Base-by-base conservation (phyloP, 345 rosid genomes). In the Geranium brycei region DNA sequence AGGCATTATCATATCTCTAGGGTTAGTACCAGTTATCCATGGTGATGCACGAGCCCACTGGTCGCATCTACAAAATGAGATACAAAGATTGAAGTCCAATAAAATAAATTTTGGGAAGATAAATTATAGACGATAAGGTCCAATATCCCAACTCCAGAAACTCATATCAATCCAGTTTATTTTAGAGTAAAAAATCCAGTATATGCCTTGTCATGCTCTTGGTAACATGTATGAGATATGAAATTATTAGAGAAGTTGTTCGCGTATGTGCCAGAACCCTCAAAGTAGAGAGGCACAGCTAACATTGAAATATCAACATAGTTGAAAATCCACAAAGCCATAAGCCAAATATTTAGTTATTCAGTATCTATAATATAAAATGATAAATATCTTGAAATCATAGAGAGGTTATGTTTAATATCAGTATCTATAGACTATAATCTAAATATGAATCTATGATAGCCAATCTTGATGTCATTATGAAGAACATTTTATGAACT, bases 21-120 rank as follows among this genome's bases (percentile, higher is more conserved):
- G 99, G 72, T 93, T 88, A 62, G 60, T 64, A 74, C 82, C 89
- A 73, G 60, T 69, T 71, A 83, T 64, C 97, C 99, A 93, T 60
- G 99, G 99, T 71, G 95, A 90, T 60, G 97, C 97, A 51, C 61
- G 72, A 62, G 72, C 78, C 97, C 97, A 90, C 61, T 93, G 90
- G 64, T 62, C 69, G 73, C 67, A 83, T 77, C 97, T 90, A 69
- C 66, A 67, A 64, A 69, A 67, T 19, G 73, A n/a, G 47, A 17
- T 70, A 31, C 51, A 30, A 62, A 64, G 53, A 69, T 8, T 19
- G 28, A 18, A 66, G 14, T 69, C 30, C 35, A n/a, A 57, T 56
- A 19, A 64, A 55, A 6, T 51, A 23, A 31, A 32, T 31, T 57
- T 57, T 64, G 60, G 17, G 23, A 17, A 17, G 51, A 56, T 13